Evolutionary conservation across 306 rosid species (phyloP).

Genomic region (Begonia peltatifolia): DNA sequence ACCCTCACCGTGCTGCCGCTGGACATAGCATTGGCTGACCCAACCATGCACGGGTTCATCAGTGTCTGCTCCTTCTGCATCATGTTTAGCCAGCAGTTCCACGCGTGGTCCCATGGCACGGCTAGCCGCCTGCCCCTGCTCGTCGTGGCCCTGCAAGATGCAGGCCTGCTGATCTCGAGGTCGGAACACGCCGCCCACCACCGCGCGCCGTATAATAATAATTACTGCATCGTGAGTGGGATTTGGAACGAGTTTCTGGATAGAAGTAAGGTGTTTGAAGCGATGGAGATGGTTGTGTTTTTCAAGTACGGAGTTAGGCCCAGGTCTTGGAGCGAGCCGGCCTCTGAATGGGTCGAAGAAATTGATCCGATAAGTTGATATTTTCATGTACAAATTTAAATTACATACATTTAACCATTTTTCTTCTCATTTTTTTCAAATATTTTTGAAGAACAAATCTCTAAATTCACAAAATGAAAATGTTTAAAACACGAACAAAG

Average conservation of each 20-base stretch:
- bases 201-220: constrained; percentile 60
- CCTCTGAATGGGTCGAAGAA: constrained; percentile 62
- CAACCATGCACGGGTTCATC: constrained; percentile 39
- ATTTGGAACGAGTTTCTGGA: constrained; percentile 75
- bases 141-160: constrained; percentile 53
- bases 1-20: constrained; percentile 55
- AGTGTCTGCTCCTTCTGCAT: constrained; percentile 51
- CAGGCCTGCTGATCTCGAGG: constrained; percentile 57
- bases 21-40: constrained; percentile 37
- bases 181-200: constrained; percentile 61
- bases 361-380: neutral
- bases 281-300: constrained; percentile 60
- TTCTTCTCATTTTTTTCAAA: neutral
- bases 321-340: constrained; percentile 75
- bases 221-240: constrained; percentile 90
- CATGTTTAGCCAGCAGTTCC: constrained; percentile 95
- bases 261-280: constrained; percentile 44
- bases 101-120: constrained; percentile 87
- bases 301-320: constrained; percentile 53
- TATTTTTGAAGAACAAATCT: too few species aligned
- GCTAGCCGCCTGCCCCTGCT: constrained; percentile 53
- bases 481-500: neutral
- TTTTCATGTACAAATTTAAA: neutral
- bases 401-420: neutral
- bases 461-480: neutral